Evolutionary conservation across 2,329 filamentous ascomycete species (phyloP).

Genomic region (Colletotrichum sp.): DNA sequence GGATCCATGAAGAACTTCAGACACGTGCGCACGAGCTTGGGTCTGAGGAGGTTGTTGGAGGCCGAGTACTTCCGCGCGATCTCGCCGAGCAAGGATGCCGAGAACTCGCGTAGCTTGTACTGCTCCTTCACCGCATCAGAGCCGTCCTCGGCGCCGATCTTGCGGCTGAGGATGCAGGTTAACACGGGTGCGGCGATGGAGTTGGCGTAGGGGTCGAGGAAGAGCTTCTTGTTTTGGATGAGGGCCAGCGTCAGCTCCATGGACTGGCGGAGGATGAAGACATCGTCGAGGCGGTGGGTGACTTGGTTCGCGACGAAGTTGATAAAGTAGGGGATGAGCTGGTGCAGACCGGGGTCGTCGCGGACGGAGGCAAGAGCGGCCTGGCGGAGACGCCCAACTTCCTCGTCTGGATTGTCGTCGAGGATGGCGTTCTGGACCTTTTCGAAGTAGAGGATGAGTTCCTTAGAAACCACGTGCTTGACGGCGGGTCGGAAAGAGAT

Average conservation of each 20-base stretch:
- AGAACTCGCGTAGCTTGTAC: conserved; percentile 83
- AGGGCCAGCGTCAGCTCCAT: conserved; percentile 89
- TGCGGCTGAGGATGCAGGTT: conserved; percentile 87
- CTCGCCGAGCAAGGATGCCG: conserved; percentile 79
- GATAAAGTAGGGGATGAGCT: conserved; percentile 94
- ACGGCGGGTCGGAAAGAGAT: conserved; percentile 87
- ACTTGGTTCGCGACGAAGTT: conserved; percentile 96
- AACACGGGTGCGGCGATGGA: conserved; percentile 84
- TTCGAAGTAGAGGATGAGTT: conserved; percentile 95
- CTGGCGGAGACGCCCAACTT: conserved; percentile 72
- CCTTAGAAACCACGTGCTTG: conserved; percentile 95
- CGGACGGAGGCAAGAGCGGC: conserved; percentile 86
- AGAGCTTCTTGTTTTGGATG: conserved; percentile 82
- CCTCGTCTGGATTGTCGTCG: conserved; percentile 85
- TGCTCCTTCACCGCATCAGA: conserved; percentile 63
- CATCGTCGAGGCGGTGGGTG: conserved; percentile 89
- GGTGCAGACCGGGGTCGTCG: conserved; percentile 91
- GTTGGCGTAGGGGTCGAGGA: conserved; percentile 66
- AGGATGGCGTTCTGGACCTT: conserved; percentile 90
- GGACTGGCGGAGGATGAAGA: conserved; percentile 88
- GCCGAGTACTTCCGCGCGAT: conserved; percentile 83
- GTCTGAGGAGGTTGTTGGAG: conserved; percentile 81
- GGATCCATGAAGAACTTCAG: conserved; percentile 92
- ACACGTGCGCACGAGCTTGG: conserved; percentile 90
- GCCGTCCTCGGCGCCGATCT: conserved; percentile 68